Evolutionary conservation across 805 yeast species (phyloP).

Genomic region (Metschnikowia shivogae): DNA sequence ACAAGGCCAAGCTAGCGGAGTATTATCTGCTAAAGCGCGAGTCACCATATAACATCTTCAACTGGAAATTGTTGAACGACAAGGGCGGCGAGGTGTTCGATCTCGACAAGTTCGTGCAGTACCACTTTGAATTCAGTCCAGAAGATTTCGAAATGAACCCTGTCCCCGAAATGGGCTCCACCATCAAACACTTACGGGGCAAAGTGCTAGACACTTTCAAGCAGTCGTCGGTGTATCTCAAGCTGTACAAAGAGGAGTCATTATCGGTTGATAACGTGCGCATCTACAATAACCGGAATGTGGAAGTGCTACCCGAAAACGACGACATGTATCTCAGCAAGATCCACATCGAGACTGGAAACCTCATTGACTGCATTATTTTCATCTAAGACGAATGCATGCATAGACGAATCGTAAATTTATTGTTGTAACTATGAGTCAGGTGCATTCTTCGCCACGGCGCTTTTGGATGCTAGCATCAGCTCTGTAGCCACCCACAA

Average conservation of each 20-base stretch:
- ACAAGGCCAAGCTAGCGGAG: slow-evolving; percentile 19
- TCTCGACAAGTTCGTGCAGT: slow-evolving; percentile 35
- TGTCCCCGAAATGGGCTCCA: slow-evolving; percentile 66
- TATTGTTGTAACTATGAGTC: not conserved
- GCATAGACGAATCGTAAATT: not conserved
- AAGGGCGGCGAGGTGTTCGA: slow-evolving; percentile 15
- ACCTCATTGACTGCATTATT: slow-evolving; percentile 28
- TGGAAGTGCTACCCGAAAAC: slow-evolving; percentile 20
- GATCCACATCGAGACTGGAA: slow-evolving; percentile 41
- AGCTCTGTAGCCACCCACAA: slow-evolving; percentile 66
- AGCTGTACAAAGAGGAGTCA: slow-evolving; percentile 10
- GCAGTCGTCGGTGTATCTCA: slow-evolving; percentile 28
- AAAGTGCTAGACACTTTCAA: slow-evolving; percentile 55
- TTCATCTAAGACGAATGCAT: slow-evolving; percentile 2
- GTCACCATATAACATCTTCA: slow-evolving; percentile 23
- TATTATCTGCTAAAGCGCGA: slow-evolving; percentile 28
- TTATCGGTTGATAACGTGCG: slow-evolving; percentile 20
- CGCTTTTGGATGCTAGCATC: slow-evolving; percentile 24
- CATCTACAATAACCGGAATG: slow-evolving; percentile 26
- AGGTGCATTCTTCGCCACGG: not conserved
- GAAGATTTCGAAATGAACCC: slow-evolving; percentile 64
- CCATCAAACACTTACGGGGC: slow-evolving; percentile 55
- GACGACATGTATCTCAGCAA: slow-evolving; percentile 33
- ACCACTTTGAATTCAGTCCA: slow-evolving; percentile 76
- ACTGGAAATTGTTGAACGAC: slow-evolving; percentile 15